Conservation (phyloP, 768 basidiomycete species). For the Inosperma sp. region DNA sequence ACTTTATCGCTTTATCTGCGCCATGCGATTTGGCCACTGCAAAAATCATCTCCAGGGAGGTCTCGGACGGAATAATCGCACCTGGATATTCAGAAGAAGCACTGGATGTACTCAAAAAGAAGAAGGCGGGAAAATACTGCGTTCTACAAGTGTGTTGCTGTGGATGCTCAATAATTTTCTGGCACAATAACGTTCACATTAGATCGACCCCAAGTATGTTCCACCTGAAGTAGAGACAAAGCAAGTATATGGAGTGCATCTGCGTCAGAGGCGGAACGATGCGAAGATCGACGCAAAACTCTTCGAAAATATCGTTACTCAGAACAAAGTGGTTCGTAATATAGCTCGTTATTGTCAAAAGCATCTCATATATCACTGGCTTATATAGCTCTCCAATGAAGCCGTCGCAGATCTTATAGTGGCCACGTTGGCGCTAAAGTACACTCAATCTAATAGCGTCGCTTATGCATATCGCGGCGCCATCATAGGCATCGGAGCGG, state of each 20-base stretch:
- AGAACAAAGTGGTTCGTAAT: conserved; percentile 72
- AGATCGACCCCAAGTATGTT: conserved; percentile 87
- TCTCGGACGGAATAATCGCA: conserved; percentile 97
- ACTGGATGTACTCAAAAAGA: conserved; percentile 85
- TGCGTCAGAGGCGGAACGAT: conserved; percentile 90
- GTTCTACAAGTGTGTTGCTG: conserved; percentile 72
- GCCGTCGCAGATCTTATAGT: conserved; percentile 92
- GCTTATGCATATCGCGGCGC: conserved; percentile 91
- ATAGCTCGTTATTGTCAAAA: too few relatives aligned
- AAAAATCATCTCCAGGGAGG: conserved; percentile 95
- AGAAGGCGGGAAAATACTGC: conserved; percentile 98
- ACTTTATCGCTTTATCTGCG: conserved; percentile 94
- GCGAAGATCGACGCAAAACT: conserved; percentile 75
- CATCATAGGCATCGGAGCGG: conserved; percentile 93
- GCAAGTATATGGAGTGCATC: conserved; percentile 88
- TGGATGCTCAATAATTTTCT: not conserved
- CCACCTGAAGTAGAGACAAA: conserved; percentile 85
- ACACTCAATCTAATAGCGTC: conserved; percentile 99
- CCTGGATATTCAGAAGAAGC: conserved; percentile 89
- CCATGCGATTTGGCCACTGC: conserved; percentile 93
- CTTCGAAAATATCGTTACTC: conserved; percentile 85
- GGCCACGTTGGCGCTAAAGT: conserved; percentile 94
- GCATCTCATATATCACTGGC: not conserved
- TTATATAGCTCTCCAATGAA: conserved; percentile 64
- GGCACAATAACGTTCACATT: not conserved